These are phyloP conservation scores for Stagonosporopsis chrysanthemi DNA, from an alignment of 2,329 filamentous ascomycete species.

Conservation along the genomic window DNA sequence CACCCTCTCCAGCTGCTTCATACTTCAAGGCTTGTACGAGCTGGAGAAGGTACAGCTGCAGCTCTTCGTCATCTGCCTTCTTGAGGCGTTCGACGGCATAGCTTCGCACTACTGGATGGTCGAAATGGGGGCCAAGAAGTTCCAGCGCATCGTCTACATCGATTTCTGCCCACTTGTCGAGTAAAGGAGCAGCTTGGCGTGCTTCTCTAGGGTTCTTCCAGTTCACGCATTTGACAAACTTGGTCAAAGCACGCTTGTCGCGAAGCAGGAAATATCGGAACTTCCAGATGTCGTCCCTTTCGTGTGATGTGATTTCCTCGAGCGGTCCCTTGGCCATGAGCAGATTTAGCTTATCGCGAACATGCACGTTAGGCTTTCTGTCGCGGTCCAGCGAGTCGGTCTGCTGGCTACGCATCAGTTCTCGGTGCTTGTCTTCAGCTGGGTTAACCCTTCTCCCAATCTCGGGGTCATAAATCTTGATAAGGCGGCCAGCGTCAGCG, in stretches of 20 bases:
- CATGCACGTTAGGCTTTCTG: constrained; percentile 93
- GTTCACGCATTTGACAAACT: constrained; percentile 97
- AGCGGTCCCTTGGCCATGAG: constrained; percentile 94
- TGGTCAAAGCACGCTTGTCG: constrained; percentile 86
- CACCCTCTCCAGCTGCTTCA: constrained; percentile 62
- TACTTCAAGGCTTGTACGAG: constrained; percentile 93
- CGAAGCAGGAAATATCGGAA: constrained; percentile 93
- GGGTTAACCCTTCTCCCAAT: constrained; percentile 89
- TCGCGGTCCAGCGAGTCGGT: constrained; percentile 96
- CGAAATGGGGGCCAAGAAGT: constrained; percentile 88
- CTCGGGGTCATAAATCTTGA: constrained; percentile 93
- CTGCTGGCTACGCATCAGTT: constrained; percentile 88
- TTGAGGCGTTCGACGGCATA: constrained; percentile 92
- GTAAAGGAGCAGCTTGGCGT: constrained; percentile 85
- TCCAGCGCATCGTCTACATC: constrained; percentile 97
- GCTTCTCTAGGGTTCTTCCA: constrained; percentile 88
- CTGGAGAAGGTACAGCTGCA: constrained; percentile 89
- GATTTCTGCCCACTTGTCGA: constrained; percentile 94
- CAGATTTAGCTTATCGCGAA: constrained; percentile 88
- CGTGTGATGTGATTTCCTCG: constrained; percentile 83
- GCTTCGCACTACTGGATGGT: constrained; percentile 84
- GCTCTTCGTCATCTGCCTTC: constrained; percentile 90
- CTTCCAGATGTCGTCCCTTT: constrained; percentile 97
- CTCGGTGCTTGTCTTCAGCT: constrained; percentile 91
- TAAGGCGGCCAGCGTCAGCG: constrained; percentile 66